Percentiles rank a stretch among this genome's conserved stretches.
Conservation (phyloP, 345 rosid species). For the Excoecaria agallocha region DNA sequence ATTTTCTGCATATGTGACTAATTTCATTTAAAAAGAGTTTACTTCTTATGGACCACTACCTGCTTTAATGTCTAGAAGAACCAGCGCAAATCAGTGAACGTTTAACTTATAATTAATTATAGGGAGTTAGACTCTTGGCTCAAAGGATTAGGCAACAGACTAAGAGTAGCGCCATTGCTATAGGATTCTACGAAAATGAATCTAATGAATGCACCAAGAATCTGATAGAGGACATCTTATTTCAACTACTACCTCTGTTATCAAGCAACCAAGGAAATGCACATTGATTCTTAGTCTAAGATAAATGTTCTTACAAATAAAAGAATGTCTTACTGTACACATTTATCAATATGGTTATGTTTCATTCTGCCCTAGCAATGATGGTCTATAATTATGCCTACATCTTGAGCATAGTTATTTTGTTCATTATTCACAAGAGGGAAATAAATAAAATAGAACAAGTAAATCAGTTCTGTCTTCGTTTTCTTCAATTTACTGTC, state of each 20-base stretch:
- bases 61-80: neutral
- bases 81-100: no score
- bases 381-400: neutral
- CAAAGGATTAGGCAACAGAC: neutral
- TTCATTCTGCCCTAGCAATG: neutral
- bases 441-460: neutral
- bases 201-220: neutral
- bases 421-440: neutral
- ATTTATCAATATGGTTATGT: neutral
- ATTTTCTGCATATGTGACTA: neutral
- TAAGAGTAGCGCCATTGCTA: neutral
- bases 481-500: neutral
- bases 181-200: neutral
- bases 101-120: no score
- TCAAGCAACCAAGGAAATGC: neutral
- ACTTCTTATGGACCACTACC: neutral
- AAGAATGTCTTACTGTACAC: neutral
- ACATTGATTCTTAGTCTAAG: neutral
- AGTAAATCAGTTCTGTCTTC: neutral
- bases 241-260: neutral
- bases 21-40: neutral
- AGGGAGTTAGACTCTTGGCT: no score
- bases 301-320: neutral
- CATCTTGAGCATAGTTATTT: neutral
- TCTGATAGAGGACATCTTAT: neutral